A percentile compares a stretch with the other conserved stretches of the same genome.
phyloP scores from a whole-genome alignment of 208 protist genomes.

The Leishmania lainsoni region DNA sequence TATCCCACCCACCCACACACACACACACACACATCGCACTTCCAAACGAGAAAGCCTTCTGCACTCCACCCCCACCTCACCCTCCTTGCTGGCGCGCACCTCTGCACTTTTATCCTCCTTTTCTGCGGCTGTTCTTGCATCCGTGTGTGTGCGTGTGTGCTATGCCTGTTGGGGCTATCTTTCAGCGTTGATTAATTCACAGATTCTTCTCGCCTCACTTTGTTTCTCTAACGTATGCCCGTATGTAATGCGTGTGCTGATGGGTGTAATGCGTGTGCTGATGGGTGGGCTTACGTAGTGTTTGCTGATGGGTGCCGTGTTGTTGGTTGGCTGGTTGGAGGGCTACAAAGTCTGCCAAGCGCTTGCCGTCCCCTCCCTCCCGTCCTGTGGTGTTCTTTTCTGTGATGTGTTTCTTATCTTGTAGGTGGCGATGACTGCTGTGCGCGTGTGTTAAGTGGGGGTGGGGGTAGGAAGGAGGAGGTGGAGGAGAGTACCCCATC shows the following conservation, averaged over 20 bases:
- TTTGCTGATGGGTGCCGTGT: not conserved
- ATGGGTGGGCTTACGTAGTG: not conserved
- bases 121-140: not conserved
- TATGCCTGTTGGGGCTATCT: not conserved
- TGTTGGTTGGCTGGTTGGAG: not conserved
- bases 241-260: not conserved
- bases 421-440: not conserved
- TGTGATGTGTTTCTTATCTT: not conserved
- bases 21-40: no score
- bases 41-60: not conserved
- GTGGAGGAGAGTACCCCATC: not conserved
- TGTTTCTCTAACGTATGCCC: not conserved
- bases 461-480: not conserved
- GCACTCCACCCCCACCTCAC: not conserved
- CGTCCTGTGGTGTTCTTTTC: not conserved
- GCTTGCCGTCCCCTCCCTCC: not conserved
- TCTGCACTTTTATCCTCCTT: no score
- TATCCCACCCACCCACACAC: not conserved
- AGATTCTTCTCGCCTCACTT: slow-evolving; percentile 7
- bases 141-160: slow-evolving; percentile 1
- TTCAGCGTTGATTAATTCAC: slow-evolving; percentile 10
- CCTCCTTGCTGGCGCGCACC: not conserved
- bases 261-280: not conserved
- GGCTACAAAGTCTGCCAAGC: not conserved
- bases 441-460: not conserved